Evolutionary conservation across 2,329 filamentous ascomycete genomes (phyloP), one percentile per base, ranked within the genome.

Genomic region (Aphanocladium album): DNA sequence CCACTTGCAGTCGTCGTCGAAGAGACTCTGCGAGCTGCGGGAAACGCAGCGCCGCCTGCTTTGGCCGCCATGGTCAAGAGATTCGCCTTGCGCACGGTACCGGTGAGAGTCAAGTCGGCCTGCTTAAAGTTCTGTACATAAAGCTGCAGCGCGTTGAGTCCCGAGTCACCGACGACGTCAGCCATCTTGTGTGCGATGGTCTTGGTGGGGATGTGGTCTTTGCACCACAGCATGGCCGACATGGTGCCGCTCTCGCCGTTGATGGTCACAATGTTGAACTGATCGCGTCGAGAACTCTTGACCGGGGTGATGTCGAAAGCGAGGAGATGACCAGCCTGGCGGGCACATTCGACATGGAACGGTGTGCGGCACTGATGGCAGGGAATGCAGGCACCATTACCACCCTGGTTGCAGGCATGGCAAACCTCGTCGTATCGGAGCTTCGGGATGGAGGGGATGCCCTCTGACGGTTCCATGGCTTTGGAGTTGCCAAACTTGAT

Each of bases 81-180:
- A 62, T 91, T 95, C 23, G 95, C 93, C 74, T 96, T 97, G 59
- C 95, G 89, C 23, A 95, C 91, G 19, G 93, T 97, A 30, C 95
- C 95, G 2, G 93, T 97, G 67, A 97, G 78, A 2, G 90, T 86
- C 45, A 93, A 83, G 71, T 99, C 95, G 9, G 95, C 93, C 75
- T 98, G 93, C 74, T 99, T 99, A 79, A 91, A 97, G 61, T 88
- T 92, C 66, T 89, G 88, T 49, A 89, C 90, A 71, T 90, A 99
- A 27, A 96, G 80, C 72, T 97, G 92, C 54, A 99, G 77, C 11
- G 90, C 91, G 67, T 88, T 96, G 57, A 86, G 75, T n/a, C 86
- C 86, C n/a, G 80, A 80, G 21, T 89, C 86, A 60, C 88, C 86
- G 12, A 89, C 86, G 23, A 84, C 72, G 65, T 97, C 92, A 64